These are phyloP conservation scores for Lactarius hatsudake DNA, from an alignment of 768 basidiomycete species.

Conservation along the genomic window DNA sequence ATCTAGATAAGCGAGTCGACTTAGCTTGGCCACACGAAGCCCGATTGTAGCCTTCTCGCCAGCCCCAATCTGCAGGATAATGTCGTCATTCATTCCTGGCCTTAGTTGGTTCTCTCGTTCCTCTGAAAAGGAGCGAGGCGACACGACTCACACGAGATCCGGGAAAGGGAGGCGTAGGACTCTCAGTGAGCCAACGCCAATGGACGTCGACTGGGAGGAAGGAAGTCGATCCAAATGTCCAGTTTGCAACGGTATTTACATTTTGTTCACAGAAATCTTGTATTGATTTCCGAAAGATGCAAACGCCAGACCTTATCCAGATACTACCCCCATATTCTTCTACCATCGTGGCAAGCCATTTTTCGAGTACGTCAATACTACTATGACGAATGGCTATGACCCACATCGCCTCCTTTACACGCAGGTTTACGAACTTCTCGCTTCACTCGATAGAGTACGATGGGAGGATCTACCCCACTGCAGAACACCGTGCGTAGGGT, in stretches of 20 bases:
- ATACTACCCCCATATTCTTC: constrained; percentile 19
- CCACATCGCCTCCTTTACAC: background rate
- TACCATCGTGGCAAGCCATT: constrained; percentile 18
- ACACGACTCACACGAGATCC: background rate
- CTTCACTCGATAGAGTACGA: constrained; percentile 18
- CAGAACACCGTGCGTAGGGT: constrained; percentile 25
- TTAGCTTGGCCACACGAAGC: background rate
- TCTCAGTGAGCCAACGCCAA: constrained; percentile 16
- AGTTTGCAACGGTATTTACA: constrained; percentile 9
- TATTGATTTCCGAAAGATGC: background rate
- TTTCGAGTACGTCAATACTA: constrained; percentile 11
- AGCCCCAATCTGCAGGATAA: background rate
- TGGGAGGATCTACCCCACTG: constrained; percentile 20
- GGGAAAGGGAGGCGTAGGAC: constrained; percentile 12
- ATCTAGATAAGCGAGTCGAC: constrained; percentile 1
- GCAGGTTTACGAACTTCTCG: constrained; percentile 28
- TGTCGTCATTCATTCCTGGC: constrained; percentile 11
- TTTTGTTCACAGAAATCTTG: background rate
- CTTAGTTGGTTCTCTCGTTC: background rate
- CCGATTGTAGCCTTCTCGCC: background rate
- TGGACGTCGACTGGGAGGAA: constrained; percentile 19
- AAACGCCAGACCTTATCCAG: background rate
- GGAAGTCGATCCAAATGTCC: constrained; percentile 12
- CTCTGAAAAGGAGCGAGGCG: background rate
- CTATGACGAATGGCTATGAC: background rate